Base-by-base conservation (phyloP, 2,329 filamentous ascomycete genomes). In the Aspergillus novoparasiticus region DNA sequence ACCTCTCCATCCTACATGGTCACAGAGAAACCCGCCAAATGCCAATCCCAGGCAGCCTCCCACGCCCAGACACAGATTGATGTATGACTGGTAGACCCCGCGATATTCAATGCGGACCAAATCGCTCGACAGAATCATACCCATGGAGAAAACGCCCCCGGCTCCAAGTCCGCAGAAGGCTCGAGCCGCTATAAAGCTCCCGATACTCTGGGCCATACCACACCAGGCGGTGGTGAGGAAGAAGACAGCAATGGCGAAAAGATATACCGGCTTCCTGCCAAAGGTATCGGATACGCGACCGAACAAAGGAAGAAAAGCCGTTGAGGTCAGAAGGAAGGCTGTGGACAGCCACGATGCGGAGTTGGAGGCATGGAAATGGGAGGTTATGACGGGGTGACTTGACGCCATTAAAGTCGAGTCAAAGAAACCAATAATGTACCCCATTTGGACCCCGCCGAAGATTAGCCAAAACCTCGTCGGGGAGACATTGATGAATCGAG, bases 351-450 rank as follows among this genome's bases (percentile, higher is more conserved):
- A 95, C 2, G 91, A 93, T 3, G 92, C 92, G 54, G 87, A 87
- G 75, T 94, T 93, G 36, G 90, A 91, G 56, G 90, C 86, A 64
- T 88, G 81, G 76, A 94, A 94, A 75, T 94, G 88, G 0, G 90
- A 93, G 0, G 91, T 93, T 65, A 94, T 93, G 62, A 92, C 90
- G 0, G 91, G 91, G 75, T 95, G 91, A 48, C 86, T 89, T 2
- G 90, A 92, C 5, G 90, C 90, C 90, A 94, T 93, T 68, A 94
- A 85, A 4, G 91, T 94, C 12, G 86, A 85, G 79, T 94, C 92
- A 72, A 94, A 94, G 73, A 83, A 87, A 10, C 75, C 79, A 60
- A 82, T 76, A 65, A 89, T 85, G 70, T 86, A 86, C 5, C 82
- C 82, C n/a, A 84, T 72, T 64, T 90, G 77, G 54, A 90, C 81